Evolutionary conservation across 2,329 filamentous ascomycete species (phyloP), one percentile per base, ranked within the genome.

Genomic region (Colletotrichum cordylinicola): DNA sequence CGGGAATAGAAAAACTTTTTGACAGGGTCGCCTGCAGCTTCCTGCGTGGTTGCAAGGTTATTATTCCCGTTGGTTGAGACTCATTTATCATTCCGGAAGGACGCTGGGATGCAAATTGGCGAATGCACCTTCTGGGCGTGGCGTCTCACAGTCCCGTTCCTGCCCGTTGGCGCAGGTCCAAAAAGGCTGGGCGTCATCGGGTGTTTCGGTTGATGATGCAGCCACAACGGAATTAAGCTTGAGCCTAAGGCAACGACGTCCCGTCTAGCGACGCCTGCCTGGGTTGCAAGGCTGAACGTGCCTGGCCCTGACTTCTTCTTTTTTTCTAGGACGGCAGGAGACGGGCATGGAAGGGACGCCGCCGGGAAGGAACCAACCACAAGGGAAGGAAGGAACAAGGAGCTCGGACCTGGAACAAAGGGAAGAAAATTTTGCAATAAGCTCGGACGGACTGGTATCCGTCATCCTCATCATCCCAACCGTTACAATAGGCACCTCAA

Each of bases 211-310:
- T 64, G 70, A 60, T 16, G 58, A 73, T 76, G 74, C 74, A 76
- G 74, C 74, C 70, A 74, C 70, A n/a, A 12, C 67, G 64, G 56
- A 73, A 75, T 60, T 70, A 61, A 68, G 65, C 27, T 18, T 60
- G 70, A 76, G 74, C 74, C 74, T 76, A 74, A 76, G 74, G 74
- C 74, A 72, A 76, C 74, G 70, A 76, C 74, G 48, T 65, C 56
- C 70, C 65, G 29, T 27, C 58, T 7, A 56, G 64, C 27, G 29
- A 55, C 48, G n/a, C 27, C 43, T 68, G 27, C 56, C 67, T 24
- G 24, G 48, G 61, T 55, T 9, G 58, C 29, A 33, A 61, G 31
- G 43, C 43, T 52, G n/a, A 52, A 52, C 3, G 43, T 52, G 43
- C 43, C 43, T 52, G 43, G 43, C n/a, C 43, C 43, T 21, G 6